Conservation (phyloP, 139 green algal genomes). For the Penium margaritaceum region DNA sequence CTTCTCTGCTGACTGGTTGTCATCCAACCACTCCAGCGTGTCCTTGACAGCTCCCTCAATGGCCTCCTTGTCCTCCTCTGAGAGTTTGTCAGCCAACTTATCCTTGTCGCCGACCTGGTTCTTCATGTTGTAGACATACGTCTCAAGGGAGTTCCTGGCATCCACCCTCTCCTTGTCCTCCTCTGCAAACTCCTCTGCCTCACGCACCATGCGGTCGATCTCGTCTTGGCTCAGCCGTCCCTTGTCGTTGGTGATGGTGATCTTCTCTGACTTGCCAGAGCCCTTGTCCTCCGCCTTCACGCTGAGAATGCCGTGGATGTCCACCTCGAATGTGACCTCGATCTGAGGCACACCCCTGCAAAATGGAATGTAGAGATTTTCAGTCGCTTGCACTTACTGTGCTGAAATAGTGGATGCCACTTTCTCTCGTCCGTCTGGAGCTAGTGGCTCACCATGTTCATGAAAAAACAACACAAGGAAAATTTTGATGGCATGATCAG, state of each 20-base stretch:
- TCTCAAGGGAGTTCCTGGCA: constrained; percentile 70
- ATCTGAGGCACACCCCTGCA: constrained; percentile 56
- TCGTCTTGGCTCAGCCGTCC: constrained; percentile 55
- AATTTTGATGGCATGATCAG: no score
- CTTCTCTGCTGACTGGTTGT: constrained; percentile 66
- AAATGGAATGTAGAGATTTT: no score
- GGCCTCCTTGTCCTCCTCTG: constrained; percentile 77
- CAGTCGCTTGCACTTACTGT: no score
- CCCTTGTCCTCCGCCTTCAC: constrained; percentile 60
- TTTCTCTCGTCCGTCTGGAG: no score
- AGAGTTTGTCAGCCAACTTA: constrained; percentile 77
- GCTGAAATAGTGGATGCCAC: no score
- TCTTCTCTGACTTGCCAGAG: constrained; percentile 72
- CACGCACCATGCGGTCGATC: constrained; percentile 58
- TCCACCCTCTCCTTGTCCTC: constrained; percentile 61
- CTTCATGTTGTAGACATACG: constrained; percentile 75
- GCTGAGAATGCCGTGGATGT: constrained; percentile 61
- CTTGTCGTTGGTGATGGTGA: constrained; percentile 73
- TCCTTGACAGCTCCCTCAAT: constrained; percentile 78
- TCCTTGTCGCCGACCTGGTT: constrained; percentile 61
- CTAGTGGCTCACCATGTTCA: no score
- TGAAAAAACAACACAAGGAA: no score
- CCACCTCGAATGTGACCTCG: constrained; percentile 61
- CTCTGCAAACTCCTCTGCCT: constrained; percentile 60
- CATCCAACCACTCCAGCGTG: constrained; percentile 84